These are phyloP conservation scores for Diaporthe citriasiana DNA, from an alignment of 2,329 filamentous ascomycete species.

Conservation along the genomic window DNA sequence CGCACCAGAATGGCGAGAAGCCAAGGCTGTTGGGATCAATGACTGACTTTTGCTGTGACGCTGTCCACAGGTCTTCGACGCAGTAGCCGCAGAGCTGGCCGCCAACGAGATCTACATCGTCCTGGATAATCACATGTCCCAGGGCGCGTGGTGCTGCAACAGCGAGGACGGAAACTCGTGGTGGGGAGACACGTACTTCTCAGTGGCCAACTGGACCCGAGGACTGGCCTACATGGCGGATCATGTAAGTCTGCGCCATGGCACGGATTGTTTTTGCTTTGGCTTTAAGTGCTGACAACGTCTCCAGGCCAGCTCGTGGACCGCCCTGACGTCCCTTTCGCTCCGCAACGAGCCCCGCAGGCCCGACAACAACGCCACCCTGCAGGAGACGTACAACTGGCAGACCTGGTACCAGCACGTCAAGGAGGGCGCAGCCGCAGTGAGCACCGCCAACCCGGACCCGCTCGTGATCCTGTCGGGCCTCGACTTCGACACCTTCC, in stretches of 20 bases:
- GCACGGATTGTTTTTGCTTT: too few species aligned
- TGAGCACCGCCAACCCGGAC: constrained; percentile 60
- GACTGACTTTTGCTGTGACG: constrained; percentile 35
- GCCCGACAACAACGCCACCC: constrained; percentile 50
- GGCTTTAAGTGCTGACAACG: neutral
- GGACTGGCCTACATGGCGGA: constrained; percentile 66
- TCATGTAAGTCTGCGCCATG: constrained; percentile 53
- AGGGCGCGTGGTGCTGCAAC: constrained; percentile 64
- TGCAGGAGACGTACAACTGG: constrained; percentile 59
- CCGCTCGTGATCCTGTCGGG: constrained; percentile 65
- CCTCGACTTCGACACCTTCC: constrained; percentile 62
- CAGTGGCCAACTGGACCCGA: constrained; percentile 66
- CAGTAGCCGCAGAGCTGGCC: constrained; percentile 65
- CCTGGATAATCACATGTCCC: constrained; percentile 66
- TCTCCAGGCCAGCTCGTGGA: constrained; percentile 55
- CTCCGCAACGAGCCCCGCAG: constrained; percentile 60
- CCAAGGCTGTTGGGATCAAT: neutral
- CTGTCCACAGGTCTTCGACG: constrained; percentile 63
- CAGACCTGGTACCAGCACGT: constrained; percentile 61
- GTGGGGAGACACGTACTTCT: constrained; percentile 67
- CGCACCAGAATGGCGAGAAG: fast-evolving
- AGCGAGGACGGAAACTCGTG: constrained; percentile 63
- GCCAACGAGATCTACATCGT: constrained; percentile 63
- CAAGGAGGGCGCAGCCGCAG: constrained; percentile 56
- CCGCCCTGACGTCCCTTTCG: constrained; percentile 56